Conservation (phyloP, 2,329 filamentous ascomycete genomes). For the Sporothrix brasiliensis region DNA sequence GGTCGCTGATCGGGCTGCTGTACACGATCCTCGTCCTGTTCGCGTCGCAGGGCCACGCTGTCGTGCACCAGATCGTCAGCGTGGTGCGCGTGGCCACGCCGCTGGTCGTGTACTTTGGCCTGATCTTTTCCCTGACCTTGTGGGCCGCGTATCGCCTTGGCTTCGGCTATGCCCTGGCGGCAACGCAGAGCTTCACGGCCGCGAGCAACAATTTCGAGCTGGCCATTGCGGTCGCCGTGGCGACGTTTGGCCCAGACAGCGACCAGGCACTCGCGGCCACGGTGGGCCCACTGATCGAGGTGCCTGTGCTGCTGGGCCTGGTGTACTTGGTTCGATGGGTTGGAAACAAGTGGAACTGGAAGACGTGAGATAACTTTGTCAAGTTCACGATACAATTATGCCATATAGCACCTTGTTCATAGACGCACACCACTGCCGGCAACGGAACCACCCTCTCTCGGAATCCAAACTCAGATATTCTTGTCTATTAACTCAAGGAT, state of each 20-base stretch:
- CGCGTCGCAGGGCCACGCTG: slow-evolving; percentile 74
- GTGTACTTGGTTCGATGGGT: slow-evolving; percentile 73
- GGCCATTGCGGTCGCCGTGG: slow-evolving; percentile 84
- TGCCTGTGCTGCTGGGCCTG: slow-evolving; percentile 75
- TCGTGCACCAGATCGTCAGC: slow-evolving; percentile 80
- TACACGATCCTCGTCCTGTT: slow-evolving; percentile 89
- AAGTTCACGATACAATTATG: too few species aligned
- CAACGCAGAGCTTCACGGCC: slow-evolving; percentile 84
- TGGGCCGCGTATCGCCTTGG: slow-evolving; percentile 64
- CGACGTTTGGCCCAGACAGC: slow-evolving; percentile 75
- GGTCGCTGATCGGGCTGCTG: slow-evolving; percentile 78
- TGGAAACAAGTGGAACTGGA: slow-evolving; percentile 60
- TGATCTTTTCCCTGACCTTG: slow-evolving; percentile 73
- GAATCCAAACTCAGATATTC: too few species aligned
- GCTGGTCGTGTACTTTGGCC: slow-evolving; percentile 75
- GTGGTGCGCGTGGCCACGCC: slow-evolving; percentile 81
- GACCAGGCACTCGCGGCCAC: slow-evolving; percentile 81
- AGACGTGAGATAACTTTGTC: neutral
- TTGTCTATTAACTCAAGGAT: too few species aligned
- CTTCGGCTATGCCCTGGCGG: slow-evolving; percentile 70
- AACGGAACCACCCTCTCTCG: too few species aligned
- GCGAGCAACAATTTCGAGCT: slow-evolving; percentile 94
- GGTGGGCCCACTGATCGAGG: slow-evolving; percentile 83
- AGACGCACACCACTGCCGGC: too few species aligned
- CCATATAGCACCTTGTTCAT: too few species aligned